A percentile compares a stretch with the other conserved stretches of the same genome.
Conservation (phyloP, 257 asterid genomes). For the Penstemon newberryi region DNA sequence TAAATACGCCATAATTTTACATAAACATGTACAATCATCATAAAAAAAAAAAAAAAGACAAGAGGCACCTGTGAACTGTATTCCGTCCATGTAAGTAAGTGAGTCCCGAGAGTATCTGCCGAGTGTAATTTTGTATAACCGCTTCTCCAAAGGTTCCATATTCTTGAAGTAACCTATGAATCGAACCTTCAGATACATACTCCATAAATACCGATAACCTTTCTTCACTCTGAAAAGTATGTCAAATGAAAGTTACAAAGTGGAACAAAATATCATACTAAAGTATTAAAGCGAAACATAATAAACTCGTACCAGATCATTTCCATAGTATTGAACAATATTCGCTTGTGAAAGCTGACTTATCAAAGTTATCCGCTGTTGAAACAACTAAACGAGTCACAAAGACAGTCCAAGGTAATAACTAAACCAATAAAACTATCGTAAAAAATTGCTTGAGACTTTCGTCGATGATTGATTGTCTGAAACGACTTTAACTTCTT, state of each 20-base stretch:
- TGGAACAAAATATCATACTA: not conserved
- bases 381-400: conserved; percentile 32
- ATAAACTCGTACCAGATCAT: conserved; percentile 68
- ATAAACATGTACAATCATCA: conserved; percentile 10
- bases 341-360: conserved; percentile 86
- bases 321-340: conserved; percentile 85
- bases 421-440: too few species aligned
- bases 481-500: conserved; percentile 83
- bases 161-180: conserved; percentile 89
- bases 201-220: conserved; percentile 86
- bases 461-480: conserved; percentile 89
- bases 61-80: conserved; percentile 84
- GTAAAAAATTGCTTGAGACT: conserved; percentile 63
- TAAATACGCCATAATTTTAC: conserved; percentile 19
- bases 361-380: conserved; percentile 79
- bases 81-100: conserved; percentile 89
- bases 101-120: conserved; percentile 88
- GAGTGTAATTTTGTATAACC: conserved; percentile 86
- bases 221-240: conserved; percentile 60
- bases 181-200: conserved; percentile 96
- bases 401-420: not conserved
- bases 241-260: not conserved
- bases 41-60: conserved; percentile 25
- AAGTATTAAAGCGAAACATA: conserved; percentile 6
- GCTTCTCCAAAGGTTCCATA: conserved; percentile 91